Base-by-base conservation (phyloP, 345 rosid genomes). In the Populus simonii region DNA sequence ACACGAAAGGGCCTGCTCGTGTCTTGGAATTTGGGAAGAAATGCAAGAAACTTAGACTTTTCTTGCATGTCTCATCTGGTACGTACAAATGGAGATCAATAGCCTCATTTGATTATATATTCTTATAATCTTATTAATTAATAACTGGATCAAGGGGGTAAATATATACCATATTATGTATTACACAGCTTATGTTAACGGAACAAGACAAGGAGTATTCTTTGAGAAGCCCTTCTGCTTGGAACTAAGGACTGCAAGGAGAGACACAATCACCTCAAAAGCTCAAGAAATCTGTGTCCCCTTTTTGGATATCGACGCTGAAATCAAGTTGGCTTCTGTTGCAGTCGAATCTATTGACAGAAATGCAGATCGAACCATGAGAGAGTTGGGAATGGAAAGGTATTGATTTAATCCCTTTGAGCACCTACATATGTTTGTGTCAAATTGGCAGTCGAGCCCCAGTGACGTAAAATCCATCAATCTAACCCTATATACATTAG, bases 321-420 rank as follows among this genome's bases (percentile, higher is more conserved):
- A 89, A 81, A 33, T 86, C 7, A 76, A 80, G 35, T 67, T 89
- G 78, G 87, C 80, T 51, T 62, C 74, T 22, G 86, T 82, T 57
- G 22, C 80, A 8, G 72, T 22, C 8, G 70, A 72, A 75, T 66
- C 68, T 9, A 69, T 83, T 31, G 69, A 75, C 0, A 69, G 76
- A 36, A 79, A 79, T 70, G 65, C 18, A 41, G 61, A 35, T n/a
- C 81, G 23, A 51, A 85, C 81, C 59, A 77, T 86, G 72, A 86
- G 76, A 70, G 83, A 83, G 41, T 61, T 84, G 31, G 89, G 92
- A 15, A 1, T 63, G 38, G 74, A 83, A 59, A 84, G 92, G 90
- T 87, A 17, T 55, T 51, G 57, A 51, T 51, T 51, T 51, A 51
- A 51, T 51, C 57, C 20, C 55, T 49, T 51, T 2, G 22, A 51